Conservation (phyloP, 208 protist genomes). For the Trypanosoma vivax region DNA sequence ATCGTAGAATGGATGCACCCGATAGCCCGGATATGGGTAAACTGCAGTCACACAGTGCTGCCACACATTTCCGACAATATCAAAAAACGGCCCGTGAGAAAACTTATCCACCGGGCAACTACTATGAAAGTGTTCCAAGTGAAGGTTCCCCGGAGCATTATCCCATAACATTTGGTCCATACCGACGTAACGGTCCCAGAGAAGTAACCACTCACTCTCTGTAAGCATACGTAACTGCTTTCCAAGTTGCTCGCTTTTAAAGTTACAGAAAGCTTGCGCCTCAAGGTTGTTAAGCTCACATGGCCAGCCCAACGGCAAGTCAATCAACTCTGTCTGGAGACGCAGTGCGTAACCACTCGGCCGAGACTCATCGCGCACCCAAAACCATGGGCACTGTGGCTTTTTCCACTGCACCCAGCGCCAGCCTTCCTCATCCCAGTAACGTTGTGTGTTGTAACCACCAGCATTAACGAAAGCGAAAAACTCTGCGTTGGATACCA, state of each 20-base stretch:
- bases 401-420: constrained; percentile 92
- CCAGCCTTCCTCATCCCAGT: constrained; percentile 96
- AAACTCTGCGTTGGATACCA: constrained; percentile 95
- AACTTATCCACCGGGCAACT: constrained; percentile 82
- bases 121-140: constrained; percentile 82
- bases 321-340: constrained; percentile 87
- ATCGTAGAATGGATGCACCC: constrained; percentile 92
- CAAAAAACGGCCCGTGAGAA: constrained; percentile 78
- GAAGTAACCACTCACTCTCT: constrained; percentile 85
- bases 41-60: constrained; percentile 90
- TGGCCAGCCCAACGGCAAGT: constrained; percentile 94
- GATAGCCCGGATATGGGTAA: constrained; percentile 88
- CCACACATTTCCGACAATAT: constrained; percentile 95
- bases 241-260: constrained; percentile 79
- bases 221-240: constrained; percentile 84
- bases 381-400: constrained; percentile 90
- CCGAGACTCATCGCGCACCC: constrained; percentile 73
- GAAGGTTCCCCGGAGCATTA: constrained; percentile 79
- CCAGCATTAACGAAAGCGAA: constrained; percentile 88
- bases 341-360: constrained; percentile 82
- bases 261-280: constrained; percentile 92
- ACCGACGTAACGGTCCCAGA: constrained; percentile 77
- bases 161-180: constrained; percentile 73
- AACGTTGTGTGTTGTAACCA: constrained; percentile 86
- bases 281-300: constrained; percentile 95